A percentile compares a stretch with the other conserved stretches of the same genome.
phyloP scores from a whole-genome alignment of 139 green algal genomes.

The Closterium sp. region DNA sequence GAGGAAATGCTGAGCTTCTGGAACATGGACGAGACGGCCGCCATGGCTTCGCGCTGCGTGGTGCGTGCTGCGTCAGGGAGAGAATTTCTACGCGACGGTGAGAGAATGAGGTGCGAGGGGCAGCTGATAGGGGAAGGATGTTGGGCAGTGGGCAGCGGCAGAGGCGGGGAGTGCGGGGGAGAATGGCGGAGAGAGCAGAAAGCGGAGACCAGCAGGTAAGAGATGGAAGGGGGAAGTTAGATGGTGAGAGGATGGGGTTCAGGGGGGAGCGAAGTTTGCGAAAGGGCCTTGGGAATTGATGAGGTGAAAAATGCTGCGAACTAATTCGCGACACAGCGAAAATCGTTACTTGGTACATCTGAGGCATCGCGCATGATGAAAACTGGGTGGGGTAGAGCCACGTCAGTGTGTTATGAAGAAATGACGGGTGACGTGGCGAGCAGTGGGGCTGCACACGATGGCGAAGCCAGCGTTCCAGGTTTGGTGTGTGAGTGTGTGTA shows the following conservation, averaged over 20 bases:
- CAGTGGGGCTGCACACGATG: background rate
- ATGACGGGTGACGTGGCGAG: background rate
- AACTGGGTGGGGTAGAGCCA: background rate
- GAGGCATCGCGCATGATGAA: background rate
- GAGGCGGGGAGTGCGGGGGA: no score
- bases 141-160: background rate
- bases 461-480: background rate
- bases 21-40: conserved; percentile 24
- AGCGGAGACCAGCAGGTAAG: background rate
- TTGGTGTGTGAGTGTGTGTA: no score
- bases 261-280: background rate
- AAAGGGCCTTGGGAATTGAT: background rate
- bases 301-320: background rate
- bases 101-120: background rate
- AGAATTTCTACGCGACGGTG: background rate
- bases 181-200: background rate
- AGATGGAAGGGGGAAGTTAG: background rate
- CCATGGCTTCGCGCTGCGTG: background rate
- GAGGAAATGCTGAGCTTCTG: conserved; percentile 21
- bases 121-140: background rate
- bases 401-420: background rate
- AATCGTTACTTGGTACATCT: background rate
- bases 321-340: background rate
- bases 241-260: background rate
- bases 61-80: background rate